phyloP scores from a whole-genome alignment of 352 stramenopile genomes.

The Globisporangium apiculatum region DNA sequence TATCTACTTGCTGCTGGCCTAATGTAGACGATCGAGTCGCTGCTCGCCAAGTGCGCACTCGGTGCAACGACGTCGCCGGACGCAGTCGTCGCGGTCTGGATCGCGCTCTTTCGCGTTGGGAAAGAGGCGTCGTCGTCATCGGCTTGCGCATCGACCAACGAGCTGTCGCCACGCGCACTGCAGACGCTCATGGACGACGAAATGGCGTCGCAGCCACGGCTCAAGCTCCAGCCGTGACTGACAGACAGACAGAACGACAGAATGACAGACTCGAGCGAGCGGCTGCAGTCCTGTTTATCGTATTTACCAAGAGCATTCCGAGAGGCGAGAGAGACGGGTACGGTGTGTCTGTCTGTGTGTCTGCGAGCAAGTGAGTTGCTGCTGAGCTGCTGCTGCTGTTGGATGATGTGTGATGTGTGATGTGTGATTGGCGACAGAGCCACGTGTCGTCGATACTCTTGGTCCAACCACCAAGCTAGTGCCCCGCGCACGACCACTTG shows the following conservation, averaged over 20 bases:
- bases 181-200: constrained; percentile 35
- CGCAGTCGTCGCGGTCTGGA: constrained; percentile 50
- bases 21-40: constrained; percentile 53
- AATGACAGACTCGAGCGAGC: neutral
- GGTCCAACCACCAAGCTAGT: constrained; percentile 18
- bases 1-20: constrained; percentile 1
- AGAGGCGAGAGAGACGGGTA: too few species aligned
- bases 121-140: constrained; percentile 6
- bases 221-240: constrained; percentile 24
- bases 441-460: too few species aligned
- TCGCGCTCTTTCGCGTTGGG: constrained; percentile 43
- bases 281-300: neutral
- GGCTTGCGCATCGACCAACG: neutral
- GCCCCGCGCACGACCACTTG: constrained; percentile 67
- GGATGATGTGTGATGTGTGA: too few species aligned
- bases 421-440: too few species aligned
- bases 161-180: constrained; percentile 22
- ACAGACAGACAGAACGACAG: neutral
- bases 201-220: constrained; percentile 40
- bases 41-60: constrained; percentile 51
- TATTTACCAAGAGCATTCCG: too few species aligned
- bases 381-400: too few species aligned
- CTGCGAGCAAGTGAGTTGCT: too few species aligned
- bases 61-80: constrained; percentile 46
- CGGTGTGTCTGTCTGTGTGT: too few species aligned